Percentiles rank a stretch among this genome's conserved stretches.
These are phyloP conservation scores for Heritiera littoralis DNA, from an alignment of 345 rosid species.

Conservation along the genomic window DNA sequence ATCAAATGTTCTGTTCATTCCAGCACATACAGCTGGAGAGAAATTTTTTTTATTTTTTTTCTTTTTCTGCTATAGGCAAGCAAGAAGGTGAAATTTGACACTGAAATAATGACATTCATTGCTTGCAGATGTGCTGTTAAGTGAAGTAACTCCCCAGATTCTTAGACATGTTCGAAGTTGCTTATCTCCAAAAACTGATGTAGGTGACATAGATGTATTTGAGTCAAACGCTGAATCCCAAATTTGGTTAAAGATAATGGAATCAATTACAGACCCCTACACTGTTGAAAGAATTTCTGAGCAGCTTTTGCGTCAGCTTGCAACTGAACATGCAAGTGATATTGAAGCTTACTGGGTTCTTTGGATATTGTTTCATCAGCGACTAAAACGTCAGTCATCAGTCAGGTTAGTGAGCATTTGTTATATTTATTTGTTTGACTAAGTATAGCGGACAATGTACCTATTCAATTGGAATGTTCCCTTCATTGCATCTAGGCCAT, in stretches of 20 bases:
- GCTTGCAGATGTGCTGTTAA: conserved; percentile 73
- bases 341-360: conserved; percentile 84
- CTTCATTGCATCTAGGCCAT: conserved; percentile 16
- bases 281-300: conserved; percentile 82
- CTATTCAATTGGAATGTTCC: not conserved
- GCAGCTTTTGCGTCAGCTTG: conserved; percentile 73
- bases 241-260: conserved; percentile 71
- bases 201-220: conserved; percentile 40
- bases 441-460: not conserved
- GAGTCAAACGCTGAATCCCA: conserved; percentile 46
- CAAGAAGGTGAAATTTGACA: conserved; percentile 14
- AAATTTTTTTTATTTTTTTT: not conserved
- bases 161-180: conserved; percentile 55
- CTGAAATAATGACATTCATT: conserved; percentile 20
- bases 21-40: not conserved
- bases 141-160: conserved; percentile 62
- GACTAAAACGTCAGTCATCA: conserved; percentile 48
- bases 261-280: conserved; percentile 68
- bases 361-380: conserved; percentile 65
- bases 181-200: conserved; percentile 44
- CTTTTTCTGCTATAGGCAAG: conserved; percentile 1
- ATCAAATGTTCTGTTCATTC: conserved; percentile 1
- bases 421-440: conserved; percentile 11
- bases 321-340: conserved; percentile 55
- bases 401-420: conserved; percentile 52